phyloP scores from a whole-genome alignment of 306 rosid genomes.

The Lablab purpureus region DNA sequence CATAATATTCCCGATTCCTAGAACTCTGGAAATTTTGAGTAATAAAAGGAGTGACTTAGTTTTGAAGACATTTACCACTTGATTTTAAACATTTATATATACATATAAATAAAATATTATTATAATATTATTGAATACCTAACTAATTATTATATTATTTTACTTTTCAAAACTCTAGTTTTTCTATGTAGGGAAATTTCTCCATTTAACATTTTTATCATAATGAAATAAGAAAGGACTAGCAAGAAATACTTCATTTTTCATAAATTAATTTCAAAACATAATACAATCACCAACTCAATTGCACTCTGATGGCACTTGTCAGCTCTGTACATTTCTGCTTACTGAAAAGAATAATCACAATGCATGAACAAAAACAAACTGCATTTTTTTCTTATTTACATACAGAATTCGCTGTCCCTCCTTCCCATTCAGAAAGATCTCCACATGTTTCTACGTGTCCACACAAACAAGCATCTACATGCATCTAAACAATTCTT shows the following conservation, averaged over 20 bases:
- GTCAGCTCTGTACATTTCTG: slow-evolving; percentile 36
- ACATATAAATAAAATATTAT: no score
- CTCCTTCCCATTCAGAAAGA: slow-evolving; percentile 21
- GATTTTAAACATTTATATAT: no score
- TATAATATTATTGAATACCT: no score
- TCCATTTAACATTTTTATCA: background rate
- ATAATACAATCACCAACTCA: slow-evolving; percentile 36
- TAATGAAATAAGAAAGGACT: background rate
- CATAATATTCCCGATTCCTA: background rate
- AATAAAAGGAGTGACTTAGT: no score
- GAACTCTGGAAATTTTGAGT: no score
- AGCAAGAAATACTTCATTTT: background rate
- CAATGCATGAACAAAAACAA: slow-evolving; percentile 31
- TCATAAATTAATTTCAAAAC: slow-evolving; percentile 9
- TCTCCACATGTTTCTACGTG: slow-evolving; percentile 33
- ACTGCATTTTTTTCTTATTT: slow-evolving; percentile 37
- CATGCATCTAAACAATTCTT: slow-evolving; percentile 20
- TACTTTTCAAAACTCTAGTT: background rate
- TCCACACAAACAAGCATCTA: slow-evolving; percentile 18
- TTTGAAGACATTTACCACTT: no score
- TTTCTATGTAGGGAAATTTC: slow-evolving; percentile 3
- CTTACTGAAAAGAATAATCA: slow-evolving; percentile 43
- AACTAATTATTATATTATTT: no score
- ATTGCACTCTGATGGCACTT: slow-evolving; percentile 13
- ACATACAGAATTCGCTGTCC: slow-evolving; percentile 38